phyloP scores from a whole-genome alignment of 2,329 filamentous ascomycete genomes.

The Pseudogymnoascus sp. region DNA sequence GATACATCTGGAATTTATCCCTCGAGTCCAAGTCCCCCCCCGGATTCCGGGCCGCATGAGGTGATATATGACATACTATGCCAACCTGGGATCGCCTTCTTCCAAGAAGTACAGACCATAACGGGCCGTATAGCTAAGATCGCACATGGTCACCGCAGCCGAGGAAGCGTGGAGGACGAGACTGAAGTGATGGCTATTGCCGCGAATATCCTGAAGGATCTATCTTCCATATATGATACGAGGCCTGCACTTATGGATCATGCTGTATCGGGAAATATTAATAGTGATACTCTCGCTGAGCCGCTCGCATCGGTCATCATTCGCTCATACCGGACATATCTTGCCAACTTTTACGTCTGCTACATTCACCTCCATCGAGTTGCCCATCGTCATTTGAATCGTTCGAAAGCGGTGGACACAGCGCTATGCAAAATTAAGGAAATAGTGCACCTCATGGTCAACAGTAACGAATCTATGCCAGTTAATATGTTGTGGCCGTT shows the following conservation, averaged over 20 bases:
- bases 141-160: slow-evolving; percentile 45
- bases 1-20: slow-evolving; percentile 3
- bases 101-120: slow-evolving; percentile 48
- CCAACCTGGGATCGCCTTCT: slow-evolving; percentile 46
- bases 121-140: slow-evolving; percentile 48
- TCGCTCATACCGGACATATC: slow-evolving; percentile 43
- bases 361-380: slow-evolving; percentile 49
- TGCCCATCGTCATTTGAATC: slow-evolving; percentile 44
- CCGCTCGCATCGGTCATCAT: slow-evolving; percentile 42
- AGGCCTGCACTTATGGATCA: slow-evolving; percentile 47
- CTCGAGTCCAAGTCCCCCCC: background rate
- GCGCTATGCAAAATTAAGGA: slow-evolving; percentile 41
- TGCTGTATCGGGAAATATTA: slow-evolving; percentile 43
- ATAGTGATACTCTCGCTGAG: slow-evolving; percentile 38
- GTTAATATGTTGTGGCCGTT: slow-evolving; percentile 50
- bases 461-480: slow-evolving; percentile 38
- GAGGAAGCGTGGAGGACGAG: slow-evolving; percentile 48
- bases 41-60: slow-evolving; percentile 30
- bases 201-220: slow-evolving; percentile 40
- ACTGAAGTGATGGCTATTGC: slow-evolving; percentile 48
- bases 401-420: slow-evolving; percentile 40
- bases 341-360: slow-evolving; percentile 48
- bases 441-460: slow-evolving; percentile 38
- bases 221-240: slow-evolving; percentile 41
- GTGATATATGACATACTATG: slow-evolving; percentile 46